These are phyloP conservation scores for Penicillium paradoxum DNA, from an alignment of 495 filamentous ascomycete species.

Conservation along the genomic window DNA sequence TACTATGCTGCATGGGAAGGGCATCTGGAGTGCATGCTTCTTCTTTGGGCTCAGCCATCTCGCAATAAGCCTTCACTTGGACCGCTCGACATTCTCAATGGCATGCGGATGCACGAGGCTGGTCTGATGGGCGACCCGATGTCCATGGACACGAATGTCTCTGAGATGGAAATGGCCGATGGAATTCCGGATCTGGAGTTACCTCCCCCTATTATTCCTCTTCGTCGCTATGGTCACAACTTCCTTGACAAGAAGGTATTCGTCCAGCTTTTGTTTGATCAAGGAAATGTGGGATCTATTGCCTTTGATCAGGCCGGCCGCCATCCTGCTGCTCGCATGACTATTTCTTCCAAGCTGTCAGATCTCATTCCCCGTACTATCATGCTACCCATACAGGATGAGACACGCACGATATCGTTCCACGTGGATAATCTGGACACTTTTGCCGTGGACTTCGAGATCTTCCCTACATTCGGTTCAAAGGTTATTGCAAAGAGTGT, in stretches of 20 bases:
- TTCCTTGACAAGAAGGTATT: constrained; percentile 97
- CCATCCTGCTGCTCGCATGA: constrained; percentile 89
- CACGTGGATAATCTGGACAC: constrained; percentile 89
- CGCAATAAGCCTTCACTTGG: constrained; percentile 19
- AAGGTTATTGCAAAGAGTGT: constrained; percentile 95
- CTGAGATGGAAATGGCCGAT: constrained; percentile 70
- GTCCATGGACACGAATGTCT: constrained; percentile 46
- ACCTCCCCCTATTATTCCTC: constrained; percentile 91
- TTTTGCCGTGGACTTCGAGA: constrained; percentile 94
- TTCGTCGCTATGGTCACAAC: constrained; percentile 93
- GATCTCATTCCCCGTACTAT: constrained; percentile 95
- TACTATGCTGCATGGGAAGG: constrained; percentile 99
- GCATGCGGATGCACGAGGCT: constrained; percentile 31
- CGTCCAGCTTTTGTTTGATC: constrained; percentile 81
- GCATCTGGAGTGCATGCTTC: constrained; percentile 86
- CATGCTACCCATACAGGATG: constrained; percentile 92
- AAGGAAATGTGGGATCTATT: constrained; percentile 63
- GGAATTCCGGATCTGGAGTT: constrained; percentile 88
- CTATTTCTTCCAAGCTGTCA: constrained; percentile 91
- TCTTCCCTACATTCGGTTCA: constrained; percentile 94
- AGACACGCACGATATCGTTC: constrained; percentile 86
- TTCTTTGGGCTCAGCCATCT: constrained; percentile 58
- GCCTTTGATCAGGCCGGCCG: constrained; percentile 92
- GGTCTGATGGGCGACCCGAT: constrained; percentile 27
- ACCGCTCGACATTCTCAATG: constrained; percentile 35